Evolutionary conservation across 306 rosid species (phyloP).

Genomic region (Lupinus albus): DNA sequence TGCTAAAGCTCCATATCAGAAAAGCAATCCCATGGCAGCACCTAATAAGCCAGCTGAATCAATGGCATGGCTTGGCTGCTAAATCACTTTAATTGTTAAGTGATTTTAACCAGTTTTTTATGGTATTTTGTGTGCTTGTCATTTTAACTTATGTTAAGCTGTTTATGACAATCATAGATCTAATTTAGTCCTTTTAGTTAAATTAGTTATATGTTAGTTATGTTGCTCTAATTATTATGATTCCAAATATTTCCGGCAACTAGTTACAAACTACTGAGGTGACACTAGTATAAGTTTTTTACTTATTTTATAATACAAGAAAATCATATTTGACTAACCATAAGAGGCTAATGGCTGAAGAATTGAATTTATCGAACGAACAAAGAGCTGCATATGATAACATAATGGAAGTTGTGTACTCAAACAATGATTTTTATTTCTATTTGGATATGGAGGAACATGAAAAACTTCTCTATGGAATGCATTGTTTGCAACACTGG

Average conservation of each 20-base stretch:
- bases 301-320: too few relatives aligned
- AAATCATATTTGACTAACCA: too few relatives aligned
- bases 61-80: constrained; percentile 69
- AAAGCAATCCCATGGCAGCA: constrained; percentile 23
- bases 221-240: constrained; percentile 30
- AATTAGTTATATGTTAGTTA: constrained; percentile 8
- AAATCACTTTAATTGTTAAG: constrained; percentile 33
- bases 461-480: too few relatives aligned
- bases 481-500: too few relatives aligned
- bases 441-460: too few relatives aligned
- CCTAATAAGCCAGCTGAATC: constrained; percentile 48
- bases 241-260: not conserved
- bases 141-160: constrained; percentile 5
- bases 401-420: too few relatives aligned
- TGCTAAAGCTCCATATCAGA: constrained; percentile 66
- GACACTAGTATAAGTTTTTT: too few relatives aligned
- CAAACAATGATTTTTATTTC: too few relatives aligned
- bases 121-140: constrained; percentile 19
- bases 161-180: constrained; percentile 39
- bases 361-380: too few relatives aligned
- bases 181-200: constrained; percentile 43
- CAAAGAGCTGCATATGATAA: too few relatives aligned
- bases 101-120: constrained; percentile 16
- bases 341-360: too few relatives aligned
- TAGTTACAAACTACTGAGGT: constrained; percentile 22